Evolutionary conservation across 495 filamentous ascomycete genomes (phyloP), one percentile per base, ranked within the genome.

Genomic region (Hyaloscypha bicolor): DNA sequence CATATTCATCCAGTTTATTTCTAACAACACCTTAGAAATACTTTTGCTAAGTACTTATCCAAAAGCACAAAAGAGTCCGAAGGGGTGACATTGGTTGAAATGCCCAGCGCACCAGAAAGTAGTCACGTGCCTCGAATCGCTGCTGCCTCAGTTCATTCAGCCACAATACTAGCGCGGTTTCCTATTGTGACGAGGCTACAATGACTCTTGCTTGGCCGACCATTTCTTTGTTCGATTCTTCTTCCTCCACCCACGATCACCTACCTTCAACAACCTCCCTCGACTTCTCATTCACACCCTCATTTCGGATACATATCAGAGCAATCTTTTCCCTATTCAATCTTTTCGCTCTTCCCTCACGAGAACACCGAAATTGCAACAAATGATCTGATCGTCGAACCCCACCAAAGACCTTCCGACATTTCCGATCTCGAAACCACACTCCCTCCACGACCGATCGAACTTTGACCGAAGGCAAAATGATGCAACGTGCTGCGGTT

Each of bases 401-500:
- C 29, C 33, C 35, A 22, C 25, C n/a, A 16, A 16, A 31, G 21
- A n/a, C 55, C 35, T 30, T 52, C 31, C 31, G 6, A 8, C 32
- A 25, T 39, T 9, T 42, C 64, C 35, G 33, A 51, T 56, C 29
- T 16, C 14, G 55, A 22, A 57, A 37, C 51, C 25, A 42, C 53
- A 58, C 4, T 56, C 53, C 35, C 51, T 35, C 48, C 21, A 53
- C 11, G 52, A 53, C 29, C 31, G n/a, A 55, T 37, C 21, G 35
- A 25, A 25, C 48, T 42, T 48, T 14, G 42, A 4, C 29, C 33
- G 12, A n/a, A 37, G 30, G 61, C 29, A 65, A 53, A 9, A 71
- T 68, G 61, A 30, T 68, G 22, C 55, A 68, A 29, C 66, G 66
- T 12, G 12, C 60, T 21, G 60, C 70, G 11, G 39, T 37, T 48